Base-by-base conservation (phyloP, 352 stramenopile species). In the Pilasporangium apinafurcum region DNA sequence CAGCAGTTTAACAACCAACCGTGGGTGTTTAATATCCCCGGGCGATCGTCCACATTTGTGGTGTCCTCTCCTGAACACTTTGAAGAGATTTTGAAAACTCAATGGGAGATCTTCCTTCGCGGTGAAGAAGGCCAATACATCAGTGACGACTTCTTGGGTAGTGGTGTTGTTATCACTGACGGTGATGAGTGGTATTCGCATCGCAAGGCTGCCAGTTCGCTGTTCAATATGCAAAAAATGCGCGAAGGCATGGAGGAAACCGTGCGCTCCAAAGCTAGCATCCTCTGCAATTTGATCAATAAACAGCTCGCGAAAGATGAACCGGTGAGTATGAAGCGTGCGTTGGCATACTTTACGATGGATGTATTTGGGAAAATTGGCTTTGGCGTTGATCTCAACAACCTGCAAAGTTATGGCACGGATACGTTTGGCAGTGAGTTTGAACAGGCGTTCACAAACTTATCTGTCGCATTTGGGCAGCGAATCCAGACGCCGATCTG, bases 171-270 rank as follows among this genome's bases (percentile, higher is more conserved):
- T 35, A 62, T 53, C 5, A 56, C 59, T 16, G 78, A 91, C 30
- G 68, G 69, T 0, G 46, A 65, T 18, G 51, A 43, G 22, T 92
- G 83, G 80, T 42, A 37, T 4, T 45, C 69, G 22, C 83, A 94
- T 46, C 72, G 78, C 51, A 92, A 92, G 56, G 80, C 56, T 1
- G 82, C 80, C 47, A 92, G 79, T 39, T 77, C 96, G 43, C 83
- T 96, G 26, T 90, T 95, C 41, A 81, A 69, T 14, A 63, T 64
- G 8, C 61, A 62, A 14, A 74, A 68, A 53, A 59, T 83, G 55
- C 53, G 59, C 17, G 64, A 78, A 5, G 56, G 61, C 27, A 79
- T 83, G 64, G 50, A 62, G 16, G 39, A 56, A n/a, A 35, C 53
- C 10, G 48, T 84, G 14, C 47, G 49, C 7, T 38, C 50, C 14